phyloP scores from a whole-genome alignment of 73 alveolate genomes.

The Urostyla sp. region DNA sequence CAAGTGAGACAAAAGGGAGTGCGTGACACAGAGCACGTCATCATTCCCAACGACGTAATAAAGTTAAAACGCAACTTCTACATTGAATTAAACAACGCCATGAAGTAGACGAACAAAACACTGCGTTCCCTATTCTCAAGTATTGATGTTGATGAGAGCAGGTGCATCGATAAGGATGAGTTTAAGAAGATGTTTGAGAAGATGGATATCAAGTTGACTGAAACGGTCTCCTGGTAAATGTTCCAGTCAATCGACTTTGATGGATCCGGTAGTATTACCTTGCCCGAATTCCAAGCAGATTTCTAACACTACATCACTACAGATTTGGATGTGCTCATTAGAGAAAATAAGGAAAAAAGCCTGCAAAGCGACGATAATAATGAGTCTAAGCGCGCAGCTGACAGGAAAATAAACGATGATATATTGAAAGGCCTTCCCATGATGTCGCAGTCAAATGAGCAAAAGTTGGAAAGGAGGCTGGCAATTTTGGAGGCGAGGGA shows the following conservation, averaged over 20 bases:
- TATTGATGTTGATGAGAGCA: slow-evolving; percentile 29
- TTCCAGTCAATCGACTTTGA: slow-evolving; percentile 69
- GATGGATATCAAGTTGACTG: slow-evolving; percentile 36
- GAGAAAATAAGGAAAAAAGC: slow-evolving; percentile 32
- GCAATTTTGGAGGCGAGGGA: slow-evolving; percentile 70
- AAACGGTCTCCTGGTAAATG: slow-evolving; percentile 50
- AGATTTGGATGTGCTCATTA: neutral
- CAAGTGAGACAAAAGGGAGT: slow-evolving; percentile 35
- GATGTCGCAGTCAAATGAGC: neutral
- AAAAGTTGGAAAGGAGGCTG: slow-evolving; percentile 34
- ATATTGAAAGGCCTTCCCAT: neutral
- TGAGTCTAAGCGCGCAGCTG: too few relatives aligned
- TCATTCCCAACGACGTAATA: slow-evolving; percentile 23
- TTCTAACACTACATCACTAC: slow-evolving; percentile 17
- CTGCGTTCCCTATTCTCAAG: slow-evolving; percentile 1
- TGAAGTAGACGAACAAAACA: neutral
- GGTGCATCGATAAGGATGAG: slow-evolving; percentile 24
- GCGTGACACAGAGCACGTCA: slow-evolving; percentile 47
- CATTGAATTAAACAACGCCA: slow-evolving; percentile 1
- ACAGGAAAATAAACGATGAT: neutral
- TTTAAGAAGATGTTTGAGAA: slow-evolving; percentile 14
- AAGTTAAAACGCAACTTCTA: slow-evolving; percentile 42
- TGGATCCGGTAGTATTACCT: slow-evolving; percentile 53
- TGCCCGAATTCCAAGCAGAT: slow-evolving; percentile 71
- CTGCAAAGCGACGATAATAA: too few relatives aligned